Base-by-base conservation (phyloP, 345 rosid species). In the Eucalyptus dawsonii region DNA sequence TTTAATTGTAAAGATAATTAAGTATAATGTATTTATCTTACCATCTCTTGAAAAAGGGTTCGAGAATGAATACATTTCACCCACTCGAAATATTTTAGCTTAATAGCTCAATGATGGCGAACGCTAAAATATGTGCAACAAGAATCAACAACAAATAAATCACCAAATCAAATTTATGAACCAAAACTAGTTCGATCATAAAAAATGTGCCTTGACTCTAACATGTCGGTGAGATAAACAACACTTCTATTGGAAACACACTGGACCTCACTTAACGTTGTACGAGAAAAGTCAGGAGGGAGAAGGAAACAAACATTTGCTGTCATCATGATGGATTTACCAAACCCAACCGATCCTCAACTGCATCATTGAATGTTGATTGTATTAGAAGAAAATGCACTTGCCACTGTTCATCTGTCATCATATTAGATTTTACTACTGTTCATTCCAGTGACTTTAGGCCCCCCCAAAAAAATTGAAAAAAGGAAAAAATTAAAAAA, bases 71-170 rank as follows among this genome's bases (percentile, higher is more conserved):
- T 69, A 17, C 24, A 65, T 34, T 40, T 31, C 6, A 72, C 21
- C 34, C 76, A 8, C 76, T 65, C 2, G 1, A 65, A 14, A 65
- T 65, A 65, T 65, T 31, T 65, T 16, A n/a, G 19, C 10, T 65
- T 7, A 62, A 62, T 4, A 62, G 7, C 37, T 8, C 5, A 4
- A 7, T 8, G 10, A 7, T 19, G 8, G 8, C 0, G 5, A 14
- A 17, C 14, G 27, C 81, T 37, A 72, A 37, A 37, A 76, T 19
- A 76, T 9, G 8, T 11, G 12, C 27, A 21, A 42, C 47, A 6
- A 37, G 27, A 76, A 21, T 4, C 45, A 21, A 19, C 13, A 37
- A 10, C 4, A 11, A 72, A 37, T 17, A 34, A 19, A 7, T 37
- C 7, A 1, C 47, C 5, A 21, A 7, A 76, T 76, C 47, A 40